Evolutionary conservation across 768 basidiomycete genomes (phyloP).

Genomic region (Russula sp.): DNA sequence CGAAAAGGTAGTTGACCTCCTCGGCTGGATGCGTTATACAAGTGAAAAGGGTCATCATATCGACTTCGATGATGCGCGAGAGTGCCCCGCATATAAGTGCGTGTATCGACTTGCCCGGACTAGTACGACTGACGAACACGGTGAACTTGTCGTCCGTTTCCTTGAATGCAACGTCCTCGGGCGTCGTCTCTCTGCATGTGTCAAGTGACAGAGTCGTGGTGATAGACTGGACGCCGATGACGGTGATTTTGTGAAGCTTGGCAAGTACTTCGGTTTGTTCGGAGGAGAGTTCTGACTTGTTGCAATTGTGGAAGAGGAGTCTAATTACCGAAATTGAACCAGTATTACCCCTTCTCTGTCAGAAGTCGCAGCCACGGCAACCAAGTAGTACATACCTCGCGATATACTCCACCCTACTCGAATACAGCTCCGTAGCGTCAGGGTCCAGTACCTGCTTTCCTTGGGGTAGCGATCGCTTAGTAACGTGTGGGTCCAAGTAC

Average conservation of each 20-base stretch:
- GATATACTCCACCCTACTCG: conserved; percentile 21
- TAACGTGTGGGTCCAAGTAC: conserved; percentile 18
- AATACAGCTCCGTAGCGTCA: conserved; percentile 19
- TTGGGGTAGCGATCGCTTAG: conserved; percentile 9
- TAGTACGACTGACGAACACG: conserved; percentile 15
- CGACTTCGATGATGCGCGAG: conserved; percentile 10
- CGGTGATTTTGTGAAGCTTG: conserved; percentile 22
- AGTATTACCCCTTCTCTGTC: too few species aligned
- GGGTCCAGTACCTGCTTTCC: conserved; percentile 20
- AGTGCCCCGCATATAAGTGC: conserved; percentile 12
- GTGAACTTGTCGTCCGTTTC: conserved; percentile 20
- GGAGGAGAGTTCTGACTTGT: conserved; percentile 4
- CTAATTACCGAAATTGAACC: neutral
- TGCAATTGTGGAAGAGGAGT: conserved; percentile 14
- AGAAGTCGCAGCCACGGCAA: neutral
- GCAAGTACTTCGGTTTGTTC: conserved; percentile 11
- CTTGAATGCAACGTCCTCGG: conserved; percentile 12
- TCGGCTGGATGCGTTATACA: conserved; percentile 9
- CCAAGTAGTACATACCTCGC: conserved; percentile 14
- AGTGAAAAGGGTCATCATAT: conserved; percentile 7
- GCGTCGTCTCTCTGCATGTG: neutral
- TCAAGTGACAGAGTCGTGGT: conserved; percentile 19
- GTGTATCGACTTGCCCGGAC: conserved; percentile 8
- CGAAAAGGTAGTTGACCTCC: conserved; percentile 1
- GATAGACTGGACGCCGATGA: conserved; percentile 19